Conservation (phyloP, 1,284 basidiomycete genomes). For the Puccinia novopanici region DNA sequence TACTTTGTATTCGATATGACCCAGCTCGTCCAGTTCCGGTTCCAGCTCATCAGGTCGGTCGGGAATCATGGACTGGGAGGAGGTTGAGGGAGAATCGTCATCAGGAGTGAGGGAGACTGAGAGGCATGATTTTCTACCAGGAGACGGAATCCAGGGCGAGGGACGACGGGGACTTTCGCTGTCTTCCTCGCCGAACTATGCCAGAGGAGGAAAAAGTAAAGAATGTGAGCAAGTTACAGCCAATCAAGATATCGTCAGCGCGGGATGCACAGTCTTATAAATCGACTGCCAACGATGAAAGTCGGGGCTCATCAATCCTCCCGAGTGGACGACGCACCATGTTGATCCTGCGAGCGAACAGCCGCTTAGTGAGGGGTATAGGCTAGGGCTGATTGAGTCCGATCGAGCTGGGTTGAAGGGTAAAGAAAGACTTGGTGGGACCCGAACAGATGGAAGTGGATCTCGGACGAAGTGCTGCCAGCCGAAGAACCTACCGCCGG, state of each 20-base stretch:
- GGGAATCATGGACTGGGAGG: not conserved
- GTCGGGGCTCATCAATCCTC: no score
- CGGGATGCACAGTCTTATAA: not conserved
- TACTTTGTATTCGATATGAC: slow-evolving; percentile 59
- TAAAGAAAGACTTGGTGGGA: no score
- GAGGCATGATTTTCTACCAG: slow-evolving; percentile 17
- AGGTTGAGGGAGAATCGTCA: not conserved
- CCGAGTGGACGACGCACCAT: no score
- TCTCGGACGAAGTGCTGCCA: no score
- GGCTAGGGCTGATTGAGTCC: no score
- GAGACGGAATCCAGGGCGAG: slow-evolving; percentile 31
- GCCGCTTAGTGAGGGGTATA: no score
- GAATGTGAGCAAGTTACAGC: no score
- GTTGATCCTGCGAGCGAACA: no score
- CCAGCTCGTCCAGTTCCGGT: slow-evolving; percentile 57
- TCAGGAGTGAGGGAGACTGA: slow-evolving; percentile 8
- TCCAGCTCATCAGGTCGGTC: slow-evolving; percentile 51
- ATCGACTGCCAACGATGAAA: not conserved
- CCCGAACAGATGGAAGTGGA: no score
- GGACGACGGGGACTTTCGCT: slow-evolving; percentile 47
- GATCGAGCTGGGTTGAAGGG: no score
- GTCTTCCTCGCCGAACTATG: slow-evolving; percentile 46
- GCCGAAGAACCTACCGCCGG: no score
- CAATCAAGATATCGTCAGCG: no score
- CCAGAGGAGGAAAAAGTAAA: not conserved